A percentile compares a stretch with the other conserved stretches of the same genome.
Evolutionary conservation across 1,284 basidiomycete genomes (phyloP).

Genomic region (Marasmius sp.): DNA sequence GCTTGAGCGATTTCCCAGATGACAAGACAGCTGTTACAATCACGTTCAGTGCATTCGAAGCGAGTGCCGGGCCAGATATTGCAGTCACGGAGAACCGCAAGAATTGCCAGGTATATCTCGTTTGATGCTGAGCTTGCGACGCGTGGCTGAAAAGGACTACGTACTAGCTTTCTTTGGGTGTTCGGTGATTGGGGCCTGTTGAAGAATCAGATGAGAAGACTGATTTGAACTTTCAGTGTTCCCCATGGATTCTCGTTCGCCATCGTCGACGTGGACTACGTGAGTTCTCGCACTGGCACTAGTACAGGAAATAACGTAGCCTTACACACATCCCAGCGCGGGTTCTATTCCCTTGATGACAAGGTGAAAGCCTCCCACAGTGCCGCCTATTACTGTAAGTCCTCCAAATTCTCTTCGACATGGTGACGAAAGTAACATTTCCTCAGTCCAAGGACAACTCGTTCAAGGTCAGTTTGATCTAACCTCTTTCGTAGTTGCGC

Average conservation of each 20-base stretch:
- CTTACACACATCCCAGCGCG: conserved; percentile 1
- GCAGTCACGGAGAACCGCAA: conserved; percentile 19
- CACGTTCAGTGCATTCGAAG: conserved; percentile 24
- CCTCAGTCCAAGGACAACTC: conserved; percentile 10
- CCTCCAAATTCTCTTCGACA: background rate
- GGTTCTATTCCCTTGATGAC: conserved; percentile 11
- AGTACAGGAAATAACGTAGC: background rate
- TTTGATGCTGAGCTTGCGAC: too few species aligned
- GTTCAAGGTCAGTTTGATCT: conserved; percentile 1
- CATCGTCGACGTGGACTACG: conserved; percentile 24
- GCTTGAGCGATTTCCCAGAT: conserved; percentile 7
- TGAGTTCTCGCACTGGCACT: conserved; percentile 8
- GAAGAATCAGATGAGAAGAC: background rate
- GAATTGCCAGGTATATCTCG: conserved; percentile 20
- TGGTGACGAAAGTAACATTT: background rate
- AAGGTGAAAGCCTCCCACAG: conserved; percentile 8
- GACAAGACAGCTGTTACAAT: conserved; percentile 23
- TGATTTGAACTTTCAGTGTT: conserved; percentile 13
- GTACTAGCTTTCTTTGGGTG: conserved; percentile 15
- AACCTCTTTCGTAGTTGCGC: background rate
- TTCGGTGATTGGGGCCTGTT: conserved; percentile 13
- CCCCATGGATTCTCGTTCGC: conserved; percentile 25
- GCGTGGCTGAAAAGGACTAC: background rate
- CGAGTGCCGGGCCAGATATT: conserved; percentile 23
- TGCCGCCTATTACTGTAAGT: conserved; percentile 9